These are phyloP conservation scores for Wickerhamiella vanderwaltii DNA, from an alignment of 805 yeast species.

Conservation along the genomic window DNA sequence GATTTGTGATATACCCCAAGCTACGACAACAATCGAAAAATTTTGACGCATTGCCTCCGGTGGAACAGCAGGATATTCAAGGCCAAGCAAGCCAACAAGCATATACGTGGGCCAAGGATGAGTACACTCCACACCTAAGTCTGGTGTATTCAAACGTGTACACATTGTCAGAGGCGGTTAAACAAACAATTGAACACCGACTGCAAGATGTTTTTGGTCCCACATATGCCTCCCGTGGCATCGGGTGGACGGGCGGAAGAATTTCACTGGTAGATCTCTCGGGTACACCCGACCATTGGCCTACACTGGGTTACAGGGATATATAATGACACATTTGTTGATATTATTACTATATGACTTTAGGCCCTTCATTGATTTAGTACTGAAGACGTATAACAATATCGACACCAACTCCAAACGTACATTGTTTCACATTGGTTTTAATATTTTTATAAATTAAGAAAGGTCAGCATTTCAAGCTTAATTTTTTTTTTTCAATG, in stretches of 20 bases:
- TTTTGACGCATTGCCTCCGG: constrained; percentile 23
- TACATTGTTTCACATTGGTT: too few relatives aligned
- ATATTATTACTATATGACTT: too few relatives aligned
- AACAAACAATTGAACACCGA: constrained; percentile 50
- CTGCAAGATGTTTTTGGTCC: constrained; percentile 53
- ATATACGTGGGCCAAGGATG: constrained; percentile 42
- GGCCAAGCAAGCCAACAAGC: constrained; percentile 36
- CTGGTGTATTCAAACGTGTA: constrained; percentile 52
- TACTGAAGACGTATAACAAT: too few relatives aligned
- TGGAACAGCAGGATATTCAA: constrained; percentile 20
- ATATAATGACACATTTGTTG: too few relatives aligned
- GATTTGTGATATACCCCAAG: constrained; percentile 25
- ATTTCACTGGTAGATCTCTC: constrained; percentile 58
- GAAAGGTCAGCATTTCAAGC: too few relatives aligned
- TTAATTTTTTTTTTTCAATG: too few relatives aligned
- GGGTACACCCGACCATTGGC: constrained; percentile 49
- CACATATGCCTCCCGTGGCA: constrained; percentile 27
- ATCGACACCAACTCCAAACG: too few relatives aligned
- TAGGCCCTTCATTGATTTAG: too few relatives aligned
- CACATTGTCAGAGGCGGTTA: constrained; percentile 56
- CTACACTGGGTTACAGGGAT: constrained; percentile 39
- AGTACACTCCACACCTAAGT: constrained; percentile 63
- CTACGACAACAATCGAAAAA: constrained; percentile 16
- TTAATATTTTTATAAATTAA: not conserved
- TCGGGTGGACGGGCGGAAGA: constrained; percentile 60